A percentile compares a stretch with the other conserved stretches of the same genome.
phyloP scores from a whole-genome alignment of 495 filamentous ascomycete genomes.

The Immersiella caudata region DNA sequence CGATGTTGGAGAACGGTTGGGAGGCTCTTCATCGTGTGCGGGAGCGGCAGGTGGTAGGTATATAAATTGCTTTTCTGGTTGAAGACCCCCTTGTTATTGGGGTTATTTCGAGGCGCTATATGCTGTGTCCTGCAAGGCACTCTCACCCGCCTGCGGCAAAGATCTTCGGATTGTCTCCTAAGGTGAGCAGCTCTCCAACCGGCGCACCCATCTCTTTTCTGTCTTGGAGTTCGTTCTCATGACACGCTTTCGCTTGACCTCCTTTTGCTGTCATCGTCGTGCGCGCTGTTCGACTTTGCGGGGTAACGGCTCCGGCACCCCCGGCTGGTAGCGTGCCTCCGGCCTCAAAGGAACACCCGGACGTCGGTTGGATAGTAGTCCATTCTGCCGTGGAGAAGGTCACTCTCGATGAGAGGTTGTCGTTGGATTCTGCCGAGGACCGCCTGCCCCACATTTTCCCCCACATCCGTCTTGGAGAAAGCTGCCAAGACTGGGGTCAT shows the following conservation, averaged over 20 bases:
- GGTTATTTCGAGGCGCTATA: neutral
- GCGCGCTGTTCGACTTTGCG: neutral
- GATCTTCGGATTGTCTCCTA: constrained; percentile 4
- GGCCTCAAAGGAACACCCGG: neutral
- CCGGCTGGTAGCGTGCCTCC: neutral
- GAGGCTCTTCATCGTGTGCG: neutral
- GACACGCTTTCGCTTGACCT: too few relatives aligned
- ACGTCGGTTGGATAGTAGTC: neutral
- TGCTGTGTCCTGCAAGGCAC: neutral
- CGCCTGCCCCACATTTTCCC: constrained; percentile 6
- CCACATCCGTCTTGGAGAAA: constrained; percentile 2
- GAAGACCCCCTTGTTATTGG: neutral
- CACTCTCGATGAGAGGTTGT: neutral
- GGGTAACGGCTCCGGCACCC: constrained; percentile 1
- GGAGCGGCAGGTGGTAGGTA: neutral
- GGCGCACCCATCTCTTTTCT: too few relatives aligned
- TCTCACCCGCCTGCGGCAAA: neutral
- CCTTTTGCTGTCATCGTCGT: neutral
- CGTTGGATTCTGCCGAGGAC: constrained; percentile 5
- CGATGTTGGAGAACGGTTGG: neutral
- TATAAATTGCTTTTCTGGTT: neutral
- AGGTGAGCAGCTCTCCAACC: too few relatives aligned
- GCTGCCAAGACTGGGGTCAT: constrained; percentile 4
- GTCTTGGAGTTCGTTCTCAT: too few relatives aligned
- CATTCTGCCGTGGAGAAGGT: constrained; percentile 4